phyloP scores from a whole-genome alignment of 108 stramenopile genomes.

The Stephanodiscus minutulus region DNA sequence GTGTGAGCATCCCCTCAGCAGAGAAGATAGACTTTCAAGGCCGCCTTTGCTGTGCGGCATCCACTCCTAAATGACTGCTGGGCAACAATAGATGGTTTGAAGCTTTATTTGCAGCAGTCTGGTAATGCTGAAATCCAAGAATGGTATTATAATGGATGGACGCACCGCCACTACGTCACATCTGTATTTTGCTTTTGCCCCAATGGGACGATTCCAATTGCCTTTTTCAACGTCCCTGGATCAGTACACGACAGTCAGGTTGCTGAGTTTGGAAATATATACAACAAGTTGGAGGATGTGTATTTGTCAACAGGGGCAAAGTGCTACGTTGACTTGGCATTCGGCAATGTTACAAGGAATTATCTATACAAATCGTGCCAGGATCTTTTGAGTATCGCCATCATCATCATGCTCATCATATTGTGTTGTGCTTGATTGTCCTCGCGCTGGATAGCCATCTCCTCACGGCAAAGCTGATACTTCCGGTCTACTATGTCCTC shows the following conservation, averaged over 20 bases:
- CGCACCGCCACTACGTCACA: slow-evolving; percentile 1
- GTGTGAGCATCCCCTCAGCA: neutral
- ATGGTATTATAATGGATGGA: slow-evolving; percentile 16
- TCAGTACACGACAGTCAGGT: slow-evolving; percentile 6
- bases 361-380: neutral
- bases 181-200: slow-evolving; percentile 3
- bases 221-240: slow-evolving; percentile 7
- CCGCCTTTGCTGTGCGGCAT: neutral
- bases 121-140: neutral
- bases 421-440: too few relatives aligned
- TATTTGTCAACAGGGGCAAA: slow-evolving; percentile 1
- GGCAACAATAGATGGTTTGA: slow-evolving; percentile 10
- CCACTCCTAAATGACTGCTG: neutral
- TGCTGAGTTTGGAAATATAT: neutral
- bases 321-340: slow-evolving; percentile 8
- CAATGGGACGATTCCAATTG: slow-evolving; percentile 11
- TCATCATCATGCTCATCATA: too few relatives aligned
- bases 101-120: slow-evolving; percentile 2
- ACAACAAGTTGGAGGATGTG: neutral
- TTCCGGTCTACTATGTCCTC: too few relatives aligned
- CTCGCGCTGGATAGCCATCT: too few relatives aligned
- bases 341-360: neutral
- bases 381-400: neutral
- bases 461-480: too few relatives aligned
- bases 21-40: slow-evolving; percentile 5